A percentile compares a stretch with the other conserved stretches of the same genome.
These are phyloP conservation scores for Mucor saturninus DNA, from an alignment of 371 early-diverging fungal genomes.

Conservation along the genomic window DNA sequence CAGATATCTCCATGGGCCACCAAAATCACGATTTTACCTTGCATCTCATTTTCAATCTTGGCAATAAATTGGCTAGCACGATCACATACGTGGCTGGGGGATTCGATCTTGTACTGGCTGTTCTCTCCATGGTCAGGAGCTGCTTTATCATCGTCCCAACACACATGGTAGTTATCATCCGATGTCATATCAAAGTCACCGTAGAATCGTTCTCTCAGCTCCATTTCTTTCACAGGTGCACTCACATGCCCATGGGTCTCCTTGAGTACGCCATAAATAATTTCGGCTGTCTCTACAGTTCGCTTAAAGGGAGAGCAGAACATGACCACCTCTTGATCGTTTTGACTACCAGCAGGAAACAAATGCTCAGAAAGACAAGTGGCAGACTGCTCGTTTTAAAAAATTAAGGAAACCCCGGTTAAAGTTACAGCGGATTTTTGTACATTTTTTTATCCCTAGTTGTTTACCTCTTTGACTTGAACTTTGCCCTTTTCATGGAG, in stretches of 20 bases:
- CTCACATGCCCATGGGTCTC: conserved; percentile 27
- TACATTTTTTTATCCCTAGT: background rate
- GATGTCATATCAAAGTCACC: conserved; percentile 48
- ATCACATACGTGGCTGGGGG: conserved; percentile 45
- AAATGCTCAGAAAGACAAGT: conserved; percentile 37
- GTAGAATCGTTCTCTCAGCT: conserved; percentile 50
- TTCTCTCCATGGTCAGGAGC: conserved; percentile 51
- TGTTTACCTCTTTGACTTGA: conserved; percentile 47
- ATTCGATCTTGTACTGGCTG: conserved; percentile 37
- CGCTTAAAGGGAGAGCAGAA: conserved; percentile 55
- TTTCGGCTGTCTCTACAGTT: conserved; percentile 50
- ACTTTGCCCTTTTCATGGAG: conserved; percentile 47
- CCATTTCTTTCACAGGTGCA: conserved; percentile 31
- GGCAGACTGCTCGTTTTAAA: conserved; percentile 29
- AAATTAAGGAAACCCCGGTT: background rate
- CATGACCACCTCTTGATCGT: conserved; percentile 33
- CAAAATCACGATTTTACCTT: conserved; percentile 45
- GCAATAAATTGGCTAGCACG: conserved; percentile 46
- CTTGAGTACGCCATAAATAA: conserved; percentile 39
- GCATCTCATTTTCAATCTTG: conserved; percentile 45
- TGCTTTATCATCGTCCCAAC: conserved; percentile 45
- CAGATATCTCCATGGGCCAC: conserved; percentile 56
- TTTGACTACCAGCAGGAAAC: conserved; percentile 16
- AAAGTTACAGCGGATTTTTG: too few species aligned
- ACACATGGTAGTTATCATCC: conserved; percentile 43